Evolutionary conservation across 2,329 filamentous ascomycete species (phyloP).

Genomic region (Botrytis elliptica): DNA sequence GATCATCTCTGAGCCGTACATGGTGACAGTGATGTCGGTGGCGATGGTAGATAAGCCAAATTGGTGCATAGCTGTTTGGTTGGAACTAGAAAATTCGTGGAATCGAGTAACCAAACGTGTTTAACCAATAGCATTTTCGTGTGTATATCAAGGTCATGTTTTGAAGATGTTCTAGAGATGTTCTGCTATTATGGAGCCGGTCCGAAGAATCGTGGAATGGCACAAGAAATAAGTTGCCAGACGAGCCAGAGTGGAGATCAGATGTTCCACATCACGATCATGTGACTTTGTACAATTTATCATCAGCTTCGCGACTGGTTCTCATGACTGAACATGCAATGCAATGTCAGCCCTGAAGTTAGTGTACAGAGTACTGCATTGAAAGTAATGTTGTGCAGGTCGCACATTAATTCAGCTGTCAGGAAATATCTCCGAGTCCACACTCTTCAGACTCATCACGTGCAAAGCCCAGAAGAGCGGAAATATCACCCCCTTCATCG

Average conservation of each 20-base stretch:
- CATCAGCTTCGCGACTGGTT: too few relatives aligned
- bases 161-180: background rate
- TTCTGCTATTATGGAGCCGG: background rate
- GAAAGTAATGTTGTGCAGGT: background rate
- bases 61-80: background rate
- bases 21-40: background rate
- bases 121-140: background rate
- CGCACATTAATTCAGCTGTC: background rate
- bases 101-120: background rate
- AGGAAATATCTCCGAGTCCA: background rate
- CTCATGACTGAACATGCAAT: background rate
- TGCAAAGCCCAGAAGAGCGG: background rate
- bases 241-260: background rate
- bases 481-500: background rate
- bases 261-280: background rate
- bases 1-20: background rate
- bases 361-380: background rate
- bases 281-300: background rate
- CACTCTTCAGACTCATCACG: background rate
- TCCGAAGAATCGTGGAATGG: background rate
- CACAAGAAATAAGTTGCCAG: background rate
- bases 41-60: background rate
- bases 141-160: background rate
- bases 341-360: background rate
- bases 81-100: background rate